These are phyloP conservation scores for Populus simonii DNA, from an alignment of 345 rosid species.

Conservation along the genomic window DNA sequence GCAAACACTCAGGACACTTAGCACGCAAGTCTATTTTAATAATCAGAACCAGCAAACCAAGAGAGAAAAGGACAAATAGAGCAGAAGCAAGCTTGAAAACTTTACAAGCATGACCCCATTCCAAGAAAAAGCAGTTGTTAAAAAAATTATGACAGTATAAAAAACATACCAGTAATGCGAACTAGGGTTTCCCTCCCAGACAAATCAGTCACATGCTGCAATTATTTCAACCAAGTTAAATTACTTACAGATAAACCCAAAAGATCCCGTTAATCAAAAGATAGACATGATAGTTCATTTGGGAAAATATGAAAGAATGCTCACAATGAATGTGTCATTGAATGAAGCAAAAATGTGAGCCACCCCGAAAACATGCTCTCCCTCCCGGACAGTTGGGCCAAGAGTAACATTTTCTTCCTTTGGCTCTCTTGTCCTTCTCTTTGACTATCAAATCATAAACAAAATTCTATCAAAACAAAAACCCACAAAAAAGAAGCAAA, in stretches of 20 bases:
- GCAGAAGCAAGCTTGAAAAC: neutral
- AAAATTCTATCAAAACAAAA: neutral
- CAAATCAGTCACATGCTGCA: slow-evolving; percentile 87
- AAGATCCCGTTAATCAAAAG: neutral
- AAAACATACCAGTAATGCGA: slow-evolving; percentile 68
- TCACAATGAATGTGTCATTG: slow-evolving; percentile 88
- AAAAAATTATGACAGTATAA: neutral
- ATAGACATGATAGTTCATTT: neutral
- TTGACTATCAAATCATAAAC: slow-evolving; percentile 43
- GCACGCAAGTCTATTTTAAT: neutral
- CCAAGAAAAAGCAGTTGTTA: neutral
- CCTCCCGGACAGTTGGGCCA: slow-evolving; percentile 74
- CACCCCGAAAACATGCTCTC: slow-evolving; percentile 79
- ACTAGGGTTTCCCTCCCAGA: slow-evolving; percentile 92
- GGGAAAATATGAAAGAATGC: slow-evolving; percentile 1
- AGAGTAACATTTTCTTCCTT: slow-evolving; percentile 82
- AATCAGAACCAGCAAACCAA: neutral
- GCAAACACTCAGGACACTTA: neutral
- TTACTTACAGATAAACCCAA: neutral
- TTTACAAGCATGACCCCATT: too few species aligned
- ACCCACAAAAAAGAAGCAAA: neutral
- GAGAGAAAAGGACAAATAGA: neutral
- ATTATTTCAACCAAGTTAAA: neutral
- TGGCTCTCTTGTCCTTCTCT: slow-evolving; percentile 69
- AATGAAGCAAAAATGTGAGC: slow-evolving; percentile 88